Conservation (phyloP, 495 filamentous ascomycete species). For the Aspergillus carlsbadensis region DNA sequence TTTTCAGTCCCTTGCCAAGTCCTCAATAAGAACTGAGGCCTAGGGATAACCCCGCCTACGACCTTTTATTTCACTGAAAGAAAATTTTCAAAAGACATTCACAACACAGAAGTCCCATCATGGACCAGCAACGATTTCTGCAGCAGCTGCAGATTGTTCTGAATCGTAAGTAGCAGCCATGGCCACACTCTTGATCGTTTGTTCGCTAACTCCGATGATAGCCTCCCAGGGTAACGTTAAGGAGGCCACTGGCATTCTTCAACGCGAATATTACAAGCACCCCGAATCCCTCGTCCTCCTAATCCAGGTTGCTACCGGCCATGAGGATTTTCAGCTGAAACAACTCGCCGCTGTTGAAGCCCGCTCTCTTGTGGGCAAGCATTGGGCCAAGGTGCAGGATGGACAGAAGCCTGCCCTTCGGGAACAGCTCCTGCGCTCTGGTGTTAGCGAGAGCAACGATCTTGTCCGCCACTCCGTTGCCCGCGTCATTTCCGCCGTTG, state of each 20-base stretch:
- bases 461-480: slow-evolving; percentile 83
- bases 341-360: slow-evolving; percentile 91
- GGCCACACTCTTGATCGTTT: neutral
- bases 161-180: slow-evolving; percentile 57
- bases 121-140: slow-evolving; percentile 74
- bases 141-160: slow-evolving; percentile 73
- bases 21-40: slow-evolving; percentile 17
- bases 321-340: slow-evolving; percentile 68
- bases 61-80: slow-evolving; percentile 14
- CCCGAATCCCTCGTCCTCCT: slow-evolving; percentile 80
- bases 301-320: slow-evolving; percentile 77
- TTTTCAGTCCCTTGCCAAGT: slow-evolving; percentile 21
- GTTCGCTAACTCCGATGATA: slow-evolving; percentile 14
- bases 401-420: slow-evolving; percentile 75
- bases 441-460: slow-evolving; percentile 70
- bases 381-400: slow-evolving; percentile 67
- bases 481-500: slow-evolving; percentile 82
- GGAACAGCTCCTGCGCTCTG: slow-evolving; percentile 76
- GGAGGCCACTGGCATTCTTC: slow-evolving; percentile 82
- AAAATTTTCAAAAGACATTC: slow-evolving; percentile 2
- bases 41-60: slow-evolving; percentile 24
- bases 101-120: slow-evolving; percentile 31
- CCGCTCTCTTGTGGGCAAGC: slow-evolving; percentile 75
- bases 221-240: slow-evolving; percentile 63
- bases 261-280: slow-evolving; percentile 86